A percentile compares a stretch with the other conserved stretches of the same genome.
Conservation (phyloP, 345 rosid species). For the Aquilaria yunnanensis region DNA sequence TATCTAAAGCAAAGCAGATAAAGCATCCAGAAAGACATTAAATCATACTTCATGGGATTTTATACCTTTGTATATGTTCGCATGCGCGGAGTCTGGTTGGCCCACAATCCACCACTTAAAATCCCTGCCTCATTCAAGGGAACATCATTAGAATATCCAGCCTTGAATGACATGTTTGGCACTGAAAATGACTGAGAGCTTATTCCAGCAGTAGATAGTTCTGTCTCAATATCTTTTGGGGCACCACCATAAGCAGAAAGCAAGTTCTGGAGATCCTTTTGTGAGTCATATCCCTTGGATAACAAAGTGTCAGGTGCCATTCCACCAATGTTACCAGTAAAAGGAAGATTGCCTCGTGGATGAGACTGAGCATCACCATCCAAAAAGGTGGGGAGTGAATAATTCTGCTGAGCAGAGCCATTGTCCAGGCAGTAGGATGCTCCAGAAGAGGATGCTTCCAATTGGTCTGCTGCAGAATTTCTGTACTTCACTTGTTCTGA, state of each 20-base stretch:
- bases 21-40: neutral
- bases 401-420: conserved; percentile 65
- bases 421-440: conserved; percentile 90
- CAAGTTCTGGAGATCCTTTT: conserved; percentile 93
- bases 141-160: conserved; percentile 69
- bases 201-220: conserved; percentile 77
- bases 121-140: conserved; percentile 71
- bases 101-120: conserved; percentile 76
- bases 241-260: conserved; percentile 72
- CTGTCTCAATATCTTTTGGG: conserved; percentile 83
- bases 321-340: conserved; percentile 52
- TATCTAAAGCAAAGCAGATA: neutral
- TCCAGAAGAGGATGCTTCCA: conserved; percentile 90
- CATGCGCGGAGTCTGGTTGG: conserved; percentile 80
- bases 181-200: conserved; percentile 90
- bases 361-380: conserved; percentile 76
- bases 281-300: conserved; percentile 85
- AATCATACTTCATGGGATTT: conserved; percentile 4
- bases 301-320: conserved; percentile 73
- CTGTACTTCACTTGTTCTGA: conserved; percentile 59
- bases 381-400: conserved; percentile 62
- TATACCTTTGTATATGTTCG: conserved; percentile 93
- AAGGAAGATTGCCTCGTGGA: conserved; percentile 57
- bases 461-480: conserved; percentile 57
- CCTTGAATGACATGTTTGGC: conserved; percentile 70